Base-by-base conservation (phyloP, 2,329 filamentous ascomycete species). In the Aureobasidium sp. region DNA sequence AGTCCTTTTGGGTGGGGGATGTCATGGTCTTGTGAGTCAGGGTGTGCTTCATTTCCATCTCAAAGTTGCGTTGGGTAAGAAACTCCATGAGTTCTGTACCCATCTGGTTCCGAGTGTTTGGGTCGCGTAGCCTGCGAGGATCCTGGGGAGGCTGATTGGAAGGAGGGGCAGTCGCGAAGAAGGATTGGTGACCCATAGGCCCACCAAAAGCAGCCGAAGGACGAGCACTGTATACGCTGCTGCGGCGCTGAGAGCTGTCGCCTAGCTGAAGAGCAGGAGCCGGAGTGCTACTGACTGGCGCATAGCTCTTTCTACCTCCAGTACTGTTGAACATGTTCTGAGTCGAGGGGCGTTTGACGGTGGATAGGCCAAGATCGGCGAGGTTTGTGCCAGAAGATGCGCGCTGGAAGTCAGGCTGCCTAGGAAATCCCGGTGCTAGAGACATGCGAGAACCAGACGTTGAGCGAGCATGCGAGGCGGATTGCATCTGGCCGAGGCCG, bases 1-100 rank as follows among this genome's bases (percentile, higher is more conserved):
- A 99, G 73, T 99, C 94, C 72, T 99, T 99, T 69, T 97, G 93
- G 0, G 93, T 99, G 0, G 94, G 95, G 47, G 90, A 96, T 69
- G 90, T 93, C 72, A 96, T 86, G 7, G 91, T 89, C 69, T 97
- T 97, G 65, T 89, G 88, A 0, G 90, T 90, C n/a, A 99, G 79
- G 1, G 86, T 88, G 73, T 97, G 90, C 76, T 96, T 97, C 87
- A 95, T 96, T 68, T 97, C 92, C 82, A 97, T 86, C 75, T 99
- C 94, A 70, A 97, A 99, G 71, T 97, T 96, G 74, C 97, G 88
- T 62, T 92, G 87, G 0, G 90, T 87, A 71, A 99, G 82, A 72
- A 96, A 99, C 67, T 99, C 94, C 66, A 96, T 78, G 61, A 99
- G 77, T 70, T 99, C 92, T 68, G 94, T 89, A 8, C 88, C 90